Percentiles rank a stretch among this genome's conserved stretches.
These are phyloP conservation scores for Podospora pseudopauciseta DNA, from an alignment of 495 filamentous ascomycete genomes.

Conservation along the genomic window DNA sequence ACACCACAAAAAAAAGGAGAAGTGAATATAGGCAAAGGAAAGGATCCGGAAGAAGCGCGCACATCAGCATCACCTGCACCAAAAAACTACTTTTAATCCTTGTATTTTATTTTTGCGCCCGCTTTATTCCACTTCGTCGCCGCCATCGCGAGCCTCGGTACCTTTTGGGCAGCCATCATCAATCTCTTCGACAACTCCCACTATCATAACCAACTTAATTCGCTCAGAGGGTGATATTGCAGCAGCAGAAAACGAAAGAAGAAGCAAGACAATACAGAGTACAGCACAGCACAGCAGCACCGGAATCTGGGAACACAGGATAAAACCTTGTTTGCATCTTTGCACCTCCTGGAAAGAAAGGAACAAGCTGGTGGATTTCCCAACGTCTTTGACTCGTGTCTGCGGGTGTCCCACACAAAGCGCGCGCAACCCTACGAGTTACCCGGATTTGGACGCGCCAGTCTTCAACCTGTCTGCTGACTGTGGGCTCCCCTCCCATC, in stretches of 20 bases:
- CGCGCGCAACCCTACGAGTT: conserved; percentile 6
- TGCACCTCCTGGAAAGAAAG: background rate
- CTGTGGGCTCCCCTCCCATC: background rate
- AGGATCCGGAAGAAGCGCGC: conserved; percentile 20
- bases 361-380: background rate
- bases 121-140: conserved; percentile 23
- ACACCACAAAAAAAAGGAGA: conserved; percentile 17
- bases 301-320: conserved; percentile 7
- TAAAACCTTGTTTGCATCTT: conserved; percentile 7
- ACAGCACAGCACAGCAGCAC: background rate
- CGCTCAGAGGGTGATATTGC: background rate
- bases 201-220: conserved; percentile 14
- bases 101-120: conserved; percentile 37
- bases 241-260: background rate
- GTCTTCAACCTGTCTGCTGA: conserved; percentile 1
- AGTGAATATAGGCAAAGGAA: conserved; percentile 20
- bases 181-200: background rate
- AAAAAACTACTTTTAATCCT: conserved; percentile 35
- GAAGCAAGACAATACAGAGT: background rate
- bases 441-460: conserved; percentile 12
- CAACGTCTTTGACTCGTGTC: conserved; percentile 12
- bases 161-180: conserved; percentile 2
- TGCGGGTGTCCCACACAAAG: background rate
- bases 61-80: conserved; percentile 14
- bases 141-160: conserved; percentile 8